Evolutionary conservation across 352 stramenopile species (phyloP), one percentile per base, ranked within the genome.

Genomic region (Phytophthora pini): DNA sequence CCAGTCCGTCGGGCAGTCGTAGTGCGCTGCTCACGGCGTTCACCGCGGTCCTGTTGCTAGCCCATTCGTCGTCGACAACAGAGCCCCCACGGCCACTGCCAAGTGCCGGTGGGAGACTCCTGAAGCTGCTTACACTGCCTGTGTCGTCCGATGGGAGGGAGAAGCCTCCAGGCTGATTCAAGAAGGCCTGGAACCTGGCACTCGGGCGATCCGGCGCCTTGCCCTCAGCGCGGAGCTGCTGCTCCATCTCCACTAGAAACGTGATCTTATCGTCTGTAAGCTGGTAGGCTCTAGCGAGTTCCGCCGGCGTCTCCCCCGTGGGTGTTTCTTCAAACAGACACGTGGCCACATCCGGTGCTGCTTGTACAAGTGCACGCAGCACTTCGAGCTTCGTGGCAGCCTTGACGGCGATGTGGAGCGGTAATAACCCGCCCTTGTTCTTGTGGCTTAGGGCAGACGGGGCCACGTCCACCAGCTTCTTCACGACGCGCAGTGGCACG

Each of bases 361-460:
- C 74, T 13, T 63, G 61, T 15, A 90, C 81, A 15, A 95, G 71
- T 22, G 76, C 67, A 10, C 78, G 61, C 5, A 95, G 60, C 26
- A 94, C 82, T 22, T 91, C 85, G 20, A 92, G 61, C 57, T 86
- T 74, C 1, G 80, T 77, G 44, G 86, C 82, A 15, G 87, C 85
- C 69, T 95, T 94, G 52, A 95, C 66, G 10, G 87, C 87, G 58
- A 95, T 94, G 65, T 95, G 87, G 26, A 95, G 74, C 47, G 87
- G 87, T 20, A 93, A 56, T 13, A 95, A 62, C 4, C 85, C 84
- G 17, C 83, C 87, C 59, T 92, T 92, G 74, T 95, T 95, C 54
- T 85, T 87, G 50, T 83, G 79, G 48, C 69, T 68, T 1, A 84
- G 55, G 5, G 84, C 83, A 6, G 56, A 53, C 20, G 85, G 81